Base-by-base conservation (phyloP, 148 eudicot genomes). In the Rhododendron kiyosumense region DNA sequence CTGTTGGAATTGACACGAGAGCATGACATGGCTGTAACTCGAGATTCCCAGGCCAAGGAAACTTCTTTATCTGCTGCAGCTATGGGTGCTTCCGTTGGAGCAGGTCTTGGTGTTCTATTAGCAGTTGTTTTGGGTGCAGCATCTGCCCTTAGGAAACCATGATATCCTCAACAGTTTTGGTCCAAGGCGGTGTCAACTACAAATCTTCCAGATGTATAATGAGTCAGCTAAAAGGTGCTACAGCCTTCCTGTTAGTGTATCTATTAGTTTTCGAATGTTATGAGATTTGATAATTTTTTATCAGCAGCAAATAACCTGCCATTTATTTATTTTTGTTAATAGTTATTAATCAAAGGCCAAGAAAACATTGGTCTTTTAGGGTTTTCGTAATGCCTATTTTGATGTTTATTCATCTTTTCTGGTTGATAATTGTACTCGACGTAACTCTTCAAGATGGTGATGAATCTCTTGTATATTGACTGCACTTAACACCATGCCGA, bases 61-160 rank as follows among this genome's bases (percentile, higher is more conserved):
- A 93, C 87, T 69, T 91, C 98, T 10, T 79, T 92, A 86, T 89
- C 92, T 65, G 94, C 98, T 74, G 99, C 99, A 28, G 93, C 98
- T 6, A 90, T 97, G 12, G 99, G 99, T 57, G 99, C 98, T 28
- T 95, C 98, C 41, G 86, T 97, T 51, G 99, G 99, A 81, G 99
- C 99, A 38, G 99, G 99, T 84, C 89, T 97, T 73, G 99, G 99
- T 45, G 81, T 97, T 84, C 90, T 97, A 73, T 87, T 97, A 91
- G 99, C 99, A 4, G 94, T 97, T 85, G 98, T 95, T 63, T 90
- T 97, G 98, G 98, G 99, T 86, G 99, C 99, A 30, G 99, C 98
- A 84, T 95, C 99, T 79, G 98, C 98, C 81, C 90, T 95, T 88
- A 93, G 99, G 88, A 97, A 97, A 89, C 99, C 99, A 61, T 96